These are phyloP conservation scores for Pseudozyma hubeiensis DNA, from an alignment of 1,284 basidiomycete genomes.

Conservation along the genomic window DNA sequence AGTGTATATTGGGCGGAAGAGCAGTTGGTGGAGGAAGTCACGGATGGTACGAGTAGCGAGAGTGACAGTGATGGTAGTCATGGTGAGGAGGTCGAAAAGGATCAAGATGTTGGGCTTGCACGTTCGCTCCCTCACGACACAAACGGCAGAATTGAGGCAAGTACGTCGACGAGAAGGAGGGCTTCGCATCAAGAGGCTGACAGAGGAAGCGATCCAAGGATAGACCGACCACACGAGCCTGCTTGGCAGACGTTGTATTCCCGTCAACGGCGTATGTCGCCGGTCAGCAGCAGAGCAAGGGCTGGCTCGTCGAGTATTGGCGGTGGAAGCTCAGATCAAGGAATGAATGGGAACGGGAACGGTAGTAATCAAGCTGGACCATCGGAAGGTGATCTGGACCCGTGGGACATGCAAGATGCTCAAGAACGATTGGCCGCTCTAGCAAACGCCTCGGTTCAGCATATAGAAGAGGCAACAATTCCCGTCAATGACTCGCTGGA, in stretches of 20 bases:
- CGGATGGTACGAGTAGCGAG: constrained; percentile 16
- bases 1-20: constrained; percentile 53
- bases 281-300: background rate
- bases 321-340: background rate
- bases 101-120: background rate
- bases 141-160: background rate
- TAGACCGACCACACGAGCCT: constrained; percentile 28
- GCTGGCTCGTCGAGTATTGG: background rate
- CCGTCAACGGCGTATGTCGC: constrained; percentile 12
- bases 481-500: background rate
- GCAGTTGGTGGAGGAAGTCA: constrained; percentile 42
- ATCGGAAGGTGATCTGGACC: constrained; percentile 43
- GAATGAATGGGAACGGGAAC: no score
- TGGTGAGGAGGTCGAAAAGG: background rate
- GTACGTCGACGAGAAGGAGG: background rate
- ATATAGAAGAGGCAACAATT: background rate
- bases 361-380: constrained; percentile 20
- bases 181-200: constrained; percentile 9
- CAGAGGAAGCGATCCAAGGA: constrained; percentile 10
- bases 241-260: constrained; percentile 50
- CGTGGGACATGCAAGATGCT: constrained; percentile 51
- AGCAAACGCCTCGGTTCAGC: constrained; percentile 3
- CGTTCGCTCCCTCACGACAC: background rate
- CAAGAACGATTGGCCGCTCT: constrained; percentile 38
- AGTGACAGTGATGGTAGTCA: constrained; percentile 8